Base-by-base conservation (phyloP, 2,329 filamentous ascomycete genomes). In the Alternaria hordeiaustralica region DNA sequence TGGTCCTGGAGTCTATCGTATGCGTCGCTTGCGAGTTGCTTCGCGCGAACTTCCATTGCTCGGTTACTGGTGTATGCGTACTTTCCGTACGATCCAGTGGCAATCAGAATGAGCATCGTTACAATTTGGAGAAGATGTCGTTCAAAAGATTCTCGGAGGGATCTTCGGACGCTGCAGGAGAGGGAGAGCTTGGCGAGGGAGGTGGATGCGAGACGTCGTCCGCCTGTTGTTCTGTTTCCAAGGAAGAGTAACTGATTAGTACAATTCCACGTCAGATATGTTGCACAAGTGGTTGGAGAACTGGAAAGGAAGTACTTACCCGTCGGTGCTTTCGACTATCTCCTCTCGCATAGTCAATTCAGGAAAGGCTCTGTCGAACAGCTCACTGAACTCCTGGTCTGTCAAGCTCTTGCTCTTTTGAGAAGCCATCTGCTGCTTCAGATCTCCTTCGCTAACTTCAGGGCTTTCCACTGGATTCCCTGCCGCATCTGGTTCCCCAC, bases 101-200 rank as follows among this genome's bases (percentile, higher is more conserved):
- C 64, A 15, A 86, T 64, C 30, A 88, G 82, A 76, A 92, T 68
- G 85, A 87, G 79, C 86, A 76, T 65, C 20, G 73, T 66, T 63
- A 89, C 86, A 96, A 94, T 89, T 84, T 90, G 83, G 89, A 93
- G 84, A 90, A 92, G 87, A 96, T 96, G 87, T 90, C 90, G 87
- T 88, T 90, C 92, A 91, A 96, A 75, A 80, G 91, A 87, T 87
- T 90, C 88, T 83, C 90, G 86, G 88, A 94, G 81, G 82, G 90
- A 92, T 84, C 92, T 87, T 80, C 88, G 88, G 90, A 93, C 74
- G 82, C 92, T 88, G 83, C 93, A 97, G 84, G 84, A 79, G 91
- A 97, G 86, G 84, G 94, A 88, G 91, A 98, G 87, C 82, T 91
- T 88, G 87, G 94, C 92, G 90, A 97, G 92, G 86, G 93, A 96